Evolutionary conservation across 768 basidiomycete genomes (phyloP), one percentile per base, ranked within the genome.

Genomic region (Lactarius pseudohatsudake): DNA sequence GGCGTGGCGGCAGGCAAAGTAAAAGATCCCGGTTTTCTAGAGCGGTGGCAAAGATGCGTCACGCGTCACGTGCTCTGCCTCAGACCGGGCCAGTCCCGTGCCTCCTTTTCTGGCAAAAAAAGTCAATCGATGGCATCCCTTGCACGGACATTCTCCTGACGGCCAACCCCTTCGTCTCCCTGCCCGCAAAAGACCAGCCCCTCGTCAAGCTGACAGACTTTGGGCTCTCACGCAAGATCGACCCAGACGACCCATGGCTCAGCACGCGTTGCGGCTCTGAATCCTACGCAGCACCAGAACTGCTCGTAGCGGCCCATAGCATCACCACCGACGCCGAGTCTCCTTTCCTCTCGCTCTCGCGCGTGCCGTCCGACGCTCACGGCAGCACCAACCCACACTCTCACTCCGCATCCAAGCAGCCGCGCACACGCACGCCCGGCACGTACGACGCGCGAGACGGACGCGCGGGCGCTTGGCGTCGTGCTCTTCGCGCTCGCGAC

Each of bases 381-480:
- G 18, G 57, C 32, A 34, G 9, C 32, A 9, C n/a, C 64, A 38
- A n/a, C n/a, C n/a, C 56, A 64, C 55, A 40, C 64, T 9, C 20
- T 5, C 26, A n/a, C 36, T 9, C 47, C 41, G 13, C 58, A 13
- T 58, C 64, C 28, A 62, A 77, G 1, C 82, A 81, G 71, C 80
- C 82, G 15, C 81, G 79, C 1, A 79, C 80, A 4, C 64, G 61
- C 11, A 70, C 62, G 34, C 82, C 79, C 32, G 78, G 79, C 55
- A 79, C 81, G 36, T 96, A 96, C 76, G 92, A 96, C 75, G 92
- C 81, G 91, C 15, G 82, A 87, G 74, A 94, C 92, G 61, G 93
- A 96, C 74, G 86, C 89, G 16, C 94, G 94, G 94, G 92, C 92
- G 15, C 87, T 89, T 71, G 93, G 93, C 0, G 89, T 94, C n/a